A percentile compares a stretch with the other conserved stretches of the same genome.
Evolutionary conservation across 2,329 filamentous ascomycete genomes (phyloP).

Genomic region (Purpureocillium takamizusanense): DNA sequence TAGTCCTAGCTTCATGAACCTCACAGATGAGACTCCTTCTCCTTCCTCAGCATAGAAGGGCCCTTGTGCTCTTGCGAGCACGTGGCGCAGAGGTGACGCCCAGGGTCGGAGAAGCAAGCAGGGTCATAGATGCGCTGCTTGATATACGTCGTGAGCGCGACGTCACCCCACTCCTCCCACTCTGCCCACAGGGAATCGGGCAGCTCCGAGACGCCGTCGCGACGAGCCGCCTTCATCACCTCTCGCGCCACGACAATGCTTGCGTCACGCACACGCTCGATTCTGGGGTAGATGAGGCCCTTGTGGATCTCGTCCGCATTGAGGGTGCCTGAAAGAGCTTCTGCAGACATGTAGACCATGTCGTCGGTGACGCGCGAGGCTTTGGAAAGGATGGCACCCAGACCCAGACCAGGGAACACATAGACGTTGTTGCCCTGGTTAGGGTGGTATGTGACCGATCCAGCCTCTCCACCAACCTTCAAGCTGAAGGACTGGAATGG

Average conservation of each 20-base stretch:
- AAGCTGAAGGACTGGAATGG: slow-evolving; percentile 71
- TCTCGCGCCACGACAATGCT: slow-evolving; percentile 78
- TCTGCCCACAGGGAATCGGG: slow-evolving; percentile 61
- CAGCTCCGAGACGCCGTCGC: slow-evolving; percentile 65
- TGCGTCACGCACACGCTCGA: slow-evolving; percentile 86
- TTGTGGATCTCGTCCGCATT: slow-evolving; percentile 72
- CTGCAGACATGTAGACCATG: slow-evolving; percentile 95
- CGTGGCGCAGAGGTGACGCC: slow-evolving; percentile 19
- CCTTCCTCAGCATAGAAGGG: neutral
- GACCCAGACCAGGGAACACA: slow-evolving; percentile 92
- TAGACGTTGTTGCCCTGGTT: slow-evolving; percentile 85
- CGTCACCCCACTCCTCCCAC: slow-evolving; percentile 65
- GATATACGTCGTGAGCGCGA: slow-evolving; percentile 51
- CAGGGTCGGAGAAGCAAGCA: slow-evolving; percentile 28
- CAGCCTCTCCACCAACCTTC: slow-evolving; percentile 45
- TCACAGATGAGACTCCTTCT: too few species aligned
- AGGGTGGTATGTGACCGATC: slow-evolving; percentile 59
- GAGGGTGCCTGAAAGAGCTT: slow-evolving; percentile 68
- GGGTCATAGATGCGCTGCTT: slow-evolving; percentile 54
- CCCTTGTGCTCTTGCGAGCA: neutral
- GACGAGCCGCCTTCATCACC: slow-evolving; percentile 86
- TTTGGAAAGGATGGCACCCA: slow-evolving; percentile 88
- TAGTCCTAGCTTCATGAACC: too few species aligned
- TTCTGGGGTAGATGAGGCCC: slow-evolving; percentile 83
- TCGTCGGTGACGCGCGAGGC: slow-evolving; percentile 77